Percentiles rank a stretch among this genome's conserved stretches.
Conservation (phyloP, 2,329 filamentous ascomycete genomes). For the Ramularia endophylla region DNA sequence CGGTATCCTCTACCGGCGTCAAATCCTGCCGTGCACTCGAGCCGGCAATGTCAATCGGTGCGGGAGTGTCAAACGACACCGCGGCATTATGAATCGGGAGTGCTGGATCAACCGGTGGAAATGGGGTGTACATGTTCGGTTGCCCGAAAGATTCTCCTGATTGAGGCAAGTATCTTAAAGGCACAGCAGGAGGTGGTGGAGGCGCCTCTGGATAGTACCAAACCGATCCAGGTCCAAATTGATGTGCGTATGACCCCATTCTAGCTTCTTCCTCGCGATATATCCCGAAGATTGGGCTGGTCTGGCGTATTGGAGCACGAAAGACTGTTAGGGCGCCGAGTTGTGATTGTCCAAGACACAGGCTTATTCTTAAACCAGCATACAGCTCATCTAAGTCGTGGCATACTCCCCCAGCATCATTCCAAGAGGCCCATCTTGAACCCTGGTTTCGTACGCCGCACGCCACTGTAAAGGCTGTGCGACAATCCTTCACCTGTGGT, state of each 20-base stretch:
- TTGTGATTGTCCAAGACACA: too few relatives aligned
- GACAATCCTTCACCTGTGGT: too few relatives aligned
- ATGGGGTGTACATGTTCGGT: not conserved
- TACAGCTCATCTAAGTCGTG: too few relatives aligned
- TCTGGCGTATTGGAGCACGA: too few relatives aligned
- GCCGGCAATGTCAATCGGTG: not conserved
- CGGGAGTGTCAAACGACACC: not conserved
- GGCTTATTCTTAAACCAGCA: too few relatives aligned
- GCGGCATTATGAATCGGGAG: not conserved
- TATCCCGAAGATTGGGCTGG: too few relatives aligned
- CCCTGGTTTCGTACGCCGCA: too few relatives aligned
- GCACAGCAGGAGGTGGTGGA: not conserved
- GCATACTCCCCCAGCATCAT: too few relatives aligned
- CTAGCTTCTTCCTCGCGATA: not conserved
- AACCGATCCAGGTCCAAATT: not conserved
- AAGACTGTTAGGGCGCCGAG: too few relatives aligned
- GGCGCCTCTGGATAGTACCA: not conserved
- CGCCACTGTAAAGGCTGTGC: too few relatives aligned
- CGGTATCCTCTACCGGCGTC: not conserved
- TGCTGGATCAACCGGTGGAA: not conserved
- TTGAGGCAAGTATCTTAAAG: not conserved
- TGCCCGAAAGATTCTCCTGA: not conserved
- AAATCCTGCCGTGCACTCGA: not conserved
- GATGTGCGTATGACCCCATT: slow-evolving; percentile 1
- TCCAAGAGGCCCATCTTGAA: too few relatives aligned